A percentile compares a stretch with the other conserved stretches of the same genome.
These are phyloP conservation scores for Raffaelea ambrosiae DNA, from an alignment of 2,329 filamentous ascomycete species.

Conservation along the genomic window DNA sequence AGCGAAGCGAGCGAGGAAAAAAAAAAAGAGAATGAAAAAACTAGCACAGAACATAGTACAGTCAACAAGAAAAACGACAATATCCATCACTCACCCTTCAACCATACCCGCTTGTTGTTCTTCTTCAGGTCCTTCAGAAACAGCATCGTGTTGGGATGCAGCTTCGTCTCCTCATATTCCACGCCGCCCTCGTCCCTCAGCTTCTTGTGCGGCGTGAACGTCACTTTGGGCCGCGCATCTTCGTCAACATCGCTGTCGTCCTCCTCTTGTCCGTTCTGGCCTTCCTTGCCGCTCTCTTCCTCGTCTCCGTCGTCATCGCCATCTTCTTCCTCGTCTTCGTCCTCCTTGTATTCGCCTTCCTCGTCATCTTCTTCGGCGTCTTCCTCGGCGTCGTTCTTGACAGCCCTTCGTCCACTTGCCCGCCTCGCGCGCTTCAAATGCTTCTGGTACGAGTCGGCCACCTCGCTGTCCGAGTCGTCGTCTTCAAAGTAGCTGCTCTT, in stretches of 20 bases:
- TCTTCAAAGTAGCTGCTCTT: conserved; percentile 46
- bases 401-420: conserved; percentile 13
- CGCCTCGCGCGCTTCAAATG: neutral
- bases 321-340: conserved; percentile 16
- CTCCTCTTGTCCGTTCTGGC: conserved; percentile 22
- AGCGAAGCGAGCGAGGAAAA: too few relatives aligned
- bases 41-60: neutral
- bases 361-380: conserved; percentile 5
- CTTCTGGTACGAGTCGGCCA: too few relatives aligned
- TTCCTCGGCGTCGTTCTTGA: too few relatives aligned
- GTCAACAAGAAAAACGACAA: neutral
- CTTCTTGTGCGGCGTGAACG: conserved; percentile 31
- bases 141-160: conserved; percentile 50
- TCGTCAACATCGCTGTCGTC: conserved; percentile 25
- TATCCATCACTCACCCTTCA: conserved; percentile 38
- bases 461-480: conserved; percentile 17
- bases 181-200: conserved; percentile 31
- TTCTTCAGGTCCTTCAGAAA: conserved; percentile 51
- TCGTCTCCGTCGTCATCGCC: conserved; percentile 22
- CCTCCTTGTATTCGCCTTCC: conserved; percentile 15
- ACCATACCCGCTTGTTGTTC: conserved; percentile 51
- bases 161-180: conserved; percentile 40
- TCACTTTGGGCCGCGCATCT: conserved; percentile 25
- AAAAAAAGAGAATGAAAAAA: neutral
- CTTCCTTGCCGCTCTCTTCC: conserved; percentile 16